Evolutionary conservation across 768 basidiomycete species (phyloP).

Genomic region (Podaxis sp.): DNA sequence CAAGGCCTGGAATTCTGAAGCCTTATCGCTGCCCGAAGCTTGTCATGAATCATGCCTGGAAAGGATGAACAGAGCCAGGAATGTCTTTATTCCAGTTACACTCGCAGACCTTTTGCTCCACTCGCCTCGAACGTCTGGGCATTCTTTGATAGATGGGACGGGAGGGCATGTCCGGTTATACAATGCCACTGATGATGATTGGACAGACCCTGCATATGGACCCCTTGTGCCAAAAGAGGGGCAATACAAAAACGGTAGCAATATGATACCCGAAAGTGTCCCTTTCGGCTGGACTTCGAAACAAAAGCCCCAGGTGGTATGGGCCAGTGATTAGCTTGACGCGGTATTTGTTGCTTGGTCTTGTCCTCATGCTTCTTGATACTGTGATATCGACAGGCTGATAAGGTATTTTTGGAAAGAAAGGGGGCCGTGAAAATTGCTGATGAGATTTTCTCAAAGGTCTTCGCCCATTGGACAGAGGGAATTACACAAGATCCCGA

Average conservation of each 20-base stretch:
- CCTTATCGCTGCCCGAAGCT: conserved; percentile 1
- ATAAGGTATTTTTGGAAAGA: neutral
- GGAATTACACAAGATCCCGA: neutral
- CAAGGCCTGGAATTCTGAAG: neutral
- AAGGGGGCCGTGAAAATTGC: neutral
- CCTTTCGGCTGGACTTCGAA: neutral
- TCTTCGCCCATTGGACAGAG: conserved; percentile 3
- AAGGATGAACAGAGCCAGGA: neutral
- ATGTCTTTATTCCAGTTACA: neutral
- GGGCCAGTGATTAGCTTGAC: neutral
- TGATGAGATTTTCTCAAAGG: conserved; percentile 8
- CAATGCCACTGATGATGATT: conserved; percentile 2
- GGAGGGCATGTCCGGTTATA: neutral
- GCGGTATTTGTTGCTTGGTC: neutral
- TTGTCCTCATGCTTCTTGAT: neutral
- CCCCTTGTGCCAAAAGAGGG: neutral
- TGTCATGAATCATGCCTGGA: neutral
- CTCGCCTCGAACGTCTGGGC: neutral
- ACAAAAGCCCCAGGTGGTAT: neutral
- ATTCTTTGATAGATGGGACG: conserved; percentile 10
- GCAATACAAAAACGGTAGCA: neutral
- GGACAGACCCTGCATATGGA: neutral
- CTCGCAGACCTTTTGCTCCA: neutral
- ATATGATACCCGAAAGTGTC: neutral
- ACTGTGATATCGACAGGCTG: neutral